These are phyloP conservation scores for Viola odorata DNA, from an alignment of 345 rosid species.

Conservation along the genomic window DNA sequence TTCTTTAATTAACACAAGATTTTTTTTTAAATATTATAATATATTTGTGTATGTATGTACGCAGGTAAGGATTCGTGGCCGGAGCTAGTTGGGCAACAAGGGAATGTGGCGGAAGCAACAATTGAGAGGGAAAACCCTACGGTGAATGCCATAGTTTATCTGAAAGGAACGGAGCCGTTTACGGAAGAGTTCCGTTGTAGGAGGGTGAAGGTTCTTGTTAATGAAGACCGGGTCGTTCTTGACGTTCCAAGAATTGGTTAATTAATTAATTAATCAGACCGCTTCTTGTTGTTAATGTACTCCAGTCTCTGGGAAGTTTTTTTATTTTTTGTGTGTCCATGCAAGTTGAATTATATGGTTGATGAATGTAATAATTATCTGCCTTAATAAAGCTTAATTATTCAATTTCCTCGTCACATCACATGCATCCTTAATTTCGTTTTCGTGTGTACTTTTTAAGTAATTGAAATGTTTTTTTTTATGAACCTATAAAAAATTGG, in stretches of 20 bases:
- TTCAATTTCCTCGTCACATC: no score
- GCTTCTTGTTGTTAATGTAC: no score
- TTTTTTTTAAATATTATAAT: not conserved
- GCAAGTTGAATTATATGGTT: no score
- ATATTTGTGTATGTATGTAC: not conserved
- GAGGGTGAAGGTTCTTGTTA: constrained; percentile 19
- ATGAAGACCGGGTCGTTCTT: not conserved
- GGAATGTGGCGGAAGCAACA: constrained; percentile 1
- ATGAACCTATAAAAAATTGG: no score
- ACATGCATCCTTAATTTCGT: no score
- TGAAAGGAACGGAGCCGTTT: not conserved
- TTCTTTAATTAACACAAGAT: not conserved
- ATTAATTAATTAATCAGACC: no score
- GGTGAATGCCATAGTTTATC: constrained; percentile 6
- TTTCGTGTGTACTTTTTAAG: no score
- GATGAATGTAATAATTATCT: no score
- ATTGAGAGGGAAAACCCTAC: constrained; percentile 18
- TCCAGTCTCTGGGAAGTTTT: no score
- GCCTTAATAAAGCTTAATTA: no score
- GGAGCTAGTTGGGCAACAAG: constrained; percentile 9
- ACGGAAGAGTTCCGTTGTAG: not conserved
- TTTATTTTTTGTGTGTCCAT: no score
- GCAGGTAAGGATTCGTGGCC: constrained; percentile 26
- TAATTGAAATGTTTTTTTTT: no score
- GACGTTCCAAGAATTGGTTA: constrained; percentile 9